These are phyloP conservation scores for Trichoderma gracile DNA, from an alignment of 2,329 filamentous ascomycete genomes.

Conservation along the genomic window DNA sequence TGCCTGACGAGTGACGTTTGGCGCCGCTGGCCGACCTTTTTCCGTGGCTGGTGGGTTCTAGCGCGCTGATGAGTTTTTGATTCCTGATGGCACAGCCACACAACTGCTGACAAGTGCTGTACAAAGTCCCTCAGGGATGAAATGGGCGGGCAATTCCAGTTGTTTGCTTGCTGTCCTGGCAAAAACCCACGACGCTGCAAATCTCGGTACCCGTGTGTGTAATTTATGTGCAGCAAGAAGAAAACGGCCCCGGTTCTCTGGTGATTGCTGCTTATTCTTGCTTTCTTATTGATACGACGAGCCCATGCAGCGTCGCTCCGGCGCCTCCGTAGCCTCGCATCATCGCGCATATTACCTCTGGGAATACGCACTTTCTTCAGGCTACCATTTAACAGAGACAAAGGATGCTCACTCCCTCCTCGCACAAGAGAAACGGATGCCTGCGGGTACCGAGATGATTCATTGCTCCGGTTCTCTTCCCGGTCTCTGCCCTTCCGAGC, in stretches of 20 bases:
- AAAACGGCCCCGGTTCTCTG: not conserved
- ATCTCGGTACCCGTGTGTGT: slow-evolving; percentile 16
- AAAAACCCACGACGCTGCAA: slow-evolving; percentile 10
- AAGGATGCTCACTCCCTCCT: too few species aligned
- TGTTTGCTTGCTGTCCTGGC: too few species aligned
- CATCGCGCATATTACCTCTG: slow-evolving; percentile 5
- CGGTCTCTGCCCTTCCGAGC: slow-evolving; percentile 12
- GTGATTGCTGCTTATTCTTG: slow-evolving; percentile 9
- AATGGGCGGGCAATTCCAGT: not conserved
- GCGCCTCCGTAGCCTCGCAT: slow-evolving; percentile 18
- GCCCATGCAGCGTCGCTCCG: slow-evolving; percentile 18
- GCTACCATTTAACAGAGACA: not conserved
- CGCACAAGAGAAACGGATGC: not conserved
- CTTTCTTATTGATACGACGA: not conserved
- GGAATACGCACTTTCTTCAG: not conserved
- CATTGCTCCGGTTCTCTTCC: not conserved
- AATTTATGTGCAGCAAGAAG: slow-evolving; percentile 18
- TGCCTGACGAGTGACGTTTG: slow-evolving; percentile 40
- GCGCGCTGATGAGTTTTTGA: not conserved
- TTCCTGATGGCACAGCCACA: slow-evolving; percentile 30
- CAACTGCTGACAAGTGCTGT: slow-evolving; percentile 13
- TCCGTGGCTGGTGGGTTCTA: slow-evolving; percentile 32
- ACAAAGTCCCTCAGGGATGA: slow-evolving; percentile 16
- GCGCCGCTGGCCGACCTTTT: slow-evolving; percentile 41
- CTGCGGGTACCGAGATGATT: not conserved